Conservation (phyloP, 305 asterid genomes). For the Striga hermonthica region DNA sequence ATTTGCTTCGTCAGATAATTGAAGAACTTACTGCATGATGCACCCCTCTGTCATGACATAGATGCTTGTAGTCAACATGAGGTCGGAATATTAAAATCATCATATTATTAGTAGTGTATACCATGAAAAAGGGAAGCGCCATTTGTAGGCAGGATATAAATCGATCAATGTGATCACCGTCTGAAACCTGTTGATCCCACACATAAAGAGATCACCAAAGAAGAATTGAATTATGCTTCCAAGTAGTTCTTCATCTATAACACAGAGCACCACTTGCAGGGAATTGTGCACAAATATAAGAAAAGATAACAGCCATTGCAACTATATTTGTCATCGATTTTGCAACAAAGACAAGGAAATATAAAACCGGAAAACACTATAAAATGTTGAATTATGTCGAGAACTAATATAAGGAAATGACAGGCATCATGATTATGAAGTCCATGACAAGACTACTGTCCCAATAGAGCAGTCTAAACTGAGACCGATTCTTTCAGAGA, state of each 20-base stretch:
- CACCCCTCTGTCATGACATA: slow-evolving; percentile 68
- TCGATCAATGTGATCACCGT: slow-evolving; percentile 78
- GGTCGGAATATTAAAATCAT: slow-evolving; percentile 9
- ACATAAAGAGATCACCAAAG: slow-evolving; percentile 25
- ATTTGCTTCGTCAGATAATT: slow-evolving; percentile 78
- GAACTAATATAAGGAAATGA: background rate
- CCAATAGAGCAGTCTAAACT: no score
- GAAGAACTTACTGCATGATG: slow-evolving; percentile 81
- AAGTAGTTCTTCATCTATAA: slow-evolving; percentile 6
- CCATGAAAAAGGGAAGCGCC: slow-evolving; percentile 81
- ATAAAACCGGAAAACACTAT: background rate
- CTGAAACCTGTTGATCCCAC: slow-evolving; percentile 58
- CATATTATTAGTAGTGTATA: slow-evolving; percentile 30
- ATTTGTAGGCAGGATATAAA: slow-evolving; percentile 66
- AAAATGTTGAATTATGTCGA: background rate
- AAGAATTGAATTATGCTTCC: slow-evolving; percentile 22
- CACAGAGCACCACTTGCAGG: slow-evolving; percentile 9
- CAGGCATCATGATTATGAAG: slow-evolving; percentile 12
- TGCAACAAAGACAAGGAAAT: slow-evolving; percentile 10
- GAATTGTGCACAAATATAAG: slow-evolving; percentile 1
- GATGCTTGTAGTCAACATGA: slow-evolving; percentile 24
- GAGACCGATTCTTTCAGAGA: no score
- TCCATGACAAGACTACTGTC: no score
- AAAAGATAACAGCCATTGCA: background rate
- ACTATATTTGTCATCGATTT: background rate